phyloP scores from a whole-genome alignment of 805 yeast species.

The Henningerozyma blattae region DNA sequence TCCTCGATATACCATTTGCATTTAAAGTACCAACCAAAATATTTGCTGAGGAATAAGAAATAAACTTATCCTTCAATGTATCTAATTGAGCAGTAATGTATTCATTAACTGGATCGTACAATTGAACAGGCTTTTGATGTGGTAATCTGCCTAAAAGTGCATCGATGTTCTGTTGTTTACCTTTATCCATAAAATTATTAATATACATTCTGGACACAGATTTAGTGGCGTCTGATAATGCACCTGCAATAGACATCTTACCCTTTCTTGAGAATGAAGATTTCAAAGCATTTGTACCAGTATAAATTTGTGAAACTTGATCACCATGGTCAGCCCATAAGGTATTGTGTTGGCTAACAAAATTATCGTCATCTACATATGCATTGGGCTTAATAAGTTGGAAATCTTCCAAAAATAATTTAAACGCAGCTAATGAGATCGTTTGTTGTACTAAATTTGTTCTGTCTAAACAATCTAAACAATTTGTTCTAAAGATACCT shows the following conservation, averaged over 20 bases:
- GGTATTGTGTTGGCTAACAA: slow-evolving; percentile 64
- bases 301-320: slow-evolving; percentile 86
- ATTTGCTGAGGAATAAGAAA: slow-evolving; percentile 45
- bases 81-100: slow-evolving; percentile 56
- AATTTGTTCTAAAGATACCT: slow-evolving; percentile 88
- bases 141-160: slow-evolving; percentile 71
- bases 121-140: slow-evolving; percentile 53
- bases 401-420: slow-evolving; percentile 36
- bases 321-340: slow-evolving; percentile 99
- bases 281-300: slow-evolving; percentile 95
- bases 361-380: slow-evolving; percentile 34
- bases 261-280: slow-evolving; percentile 92
- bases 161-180: slow-evolving; percentile 84
- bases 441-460: slow-evolving; percentile 86
- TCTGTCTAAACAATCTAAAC: slow-evolving; percentile 89
- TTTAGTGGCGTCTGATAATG: slow-evolving; percentile 92
- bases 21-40: slow-evolving; percentile 81
- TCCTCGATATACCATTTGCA: slow-evolving; percentile 57
- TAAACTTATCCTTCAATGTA: slow-evolving; percentile 34
- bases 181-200: slow-evolving; percentile 88
- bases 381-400: slow-evolving; percentile 17
- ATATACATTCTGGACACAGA: slow-evolving; percentile 91
- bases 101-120: slow-evolving; percentile 84
- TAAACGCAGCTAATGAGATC: slow-evolving; percentile 60
- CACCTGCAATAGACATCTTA: slow-evolving; percentile 93